Evolutionary conservation across 2,329 filamentous ascomycete genomes (phyloP).

Genomic region (Ramularia endophylla): DNA sequence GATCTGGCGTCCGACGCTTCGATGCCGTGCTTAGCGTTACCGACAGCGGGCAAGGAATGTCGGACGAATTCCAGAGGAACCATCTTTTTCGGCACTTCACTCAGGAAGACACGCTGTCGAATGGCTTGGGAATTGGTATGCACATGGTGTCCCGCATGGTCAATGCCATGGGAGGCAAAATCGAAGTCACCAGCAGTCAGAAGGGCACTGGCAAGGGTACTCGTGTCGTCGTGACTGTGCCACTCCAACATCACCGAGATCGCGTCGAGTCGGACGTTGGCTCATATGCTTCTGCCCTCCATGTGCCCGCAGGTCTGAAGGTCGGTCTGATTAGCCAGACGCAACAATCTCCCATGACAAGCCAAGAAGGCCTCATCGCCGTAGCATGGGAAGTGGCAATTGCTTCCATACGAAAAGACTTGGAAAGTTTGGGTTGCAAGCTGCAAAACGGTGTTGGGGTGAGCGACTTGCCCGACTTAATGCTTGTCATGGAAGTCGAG

Average conservation of each 20-base stretch:
- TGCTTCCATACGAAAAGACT: no score
- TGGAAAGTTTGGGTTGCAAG: no score
- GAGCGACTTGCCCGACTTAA: no score
- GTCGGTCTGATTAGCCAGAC: constrained; percentile 1
- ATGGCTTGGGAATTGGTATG: constrained; percentile 32
- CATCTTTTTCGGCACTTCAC: constrained; percentile 30
- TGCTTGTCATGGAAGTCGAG: no score
- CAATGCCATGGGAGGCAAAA: constrained; percentile 21
- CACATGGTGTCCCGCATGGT: constrained; percentile 29
- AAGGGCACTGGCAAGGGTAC: constrained; percentile 26
- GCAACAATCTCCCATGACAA: constrained; percentile 4
- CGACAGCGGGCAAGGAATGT: constrained; percentile 33
- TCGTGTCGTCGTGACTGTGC: constrained; percentile 6
- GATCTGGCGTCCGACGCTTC: no score
- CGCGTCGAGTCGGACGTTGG: no score
- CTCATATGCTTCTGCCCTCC: background rate
- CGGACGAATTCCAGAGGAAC: constrained; percentile 24
- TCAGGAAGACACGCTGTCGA: constrained; percentile 29
- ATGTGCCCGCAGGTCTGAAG: background rate
- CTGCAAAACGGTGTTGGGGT: no score
- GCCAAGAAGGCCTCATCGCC: background rate
- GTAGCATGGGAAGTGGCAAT: no score
- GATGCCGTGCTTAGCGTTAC: constrained; percentile 15
- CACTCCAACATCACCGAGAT: no score
- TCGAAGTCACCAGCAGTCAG: constrained; percentile 22